Evolutionary conservation across 176 grass and related monocot genomes (phyloP).

Genomic region (Triticum timopheevii): DNA sequence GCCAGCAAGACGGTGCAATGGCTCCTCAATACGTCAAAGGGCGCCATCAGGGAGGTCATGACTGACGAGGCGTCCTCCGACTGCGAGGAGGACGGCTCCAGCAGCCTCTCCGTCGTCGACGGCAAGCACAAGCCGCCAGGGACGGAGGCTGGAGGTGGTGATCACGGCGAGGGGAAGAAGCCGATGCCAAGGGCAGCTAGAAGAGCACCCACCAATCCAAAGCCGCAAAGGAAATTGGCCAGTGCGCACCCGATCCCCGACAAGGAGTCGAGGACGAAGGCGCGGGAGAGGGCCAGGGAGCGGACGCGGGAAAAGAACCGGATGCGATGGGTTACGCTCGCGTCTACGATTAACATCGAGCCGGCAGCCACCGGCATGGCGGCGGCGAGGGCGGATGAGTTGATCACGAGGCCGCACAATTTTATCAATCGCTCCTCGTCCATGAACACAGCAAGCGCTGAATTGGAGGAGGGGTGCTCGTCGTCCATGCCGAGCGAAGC

Average conservation of each 20-base stretch:
- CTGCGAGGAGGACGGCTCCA: conserved; percentile 63
- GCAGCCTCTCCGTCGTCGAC: conserved; percentile 60
- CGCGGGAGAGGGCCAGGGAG: conserved; percentile 85
- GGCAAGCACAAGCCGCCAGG: conserved; percentile 35
- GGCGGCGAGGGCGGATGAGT: conserved; percentile 2
- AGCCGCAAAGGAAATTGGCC: conserved; percentile 37
- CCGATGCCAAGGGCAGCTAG: conserved; percentile 18
- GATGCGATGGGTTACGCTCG: conserved; percentile 54
- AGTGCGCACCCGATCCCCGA: conserved; percentile 46
- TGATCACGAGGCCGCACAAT: conserved; percentile 17
- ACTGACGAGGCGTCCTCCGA: conserved; percentile 49
- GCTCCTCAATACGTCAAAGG: conserved; percentile 78
- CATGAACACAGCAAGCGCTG: conserved; percentile 36
- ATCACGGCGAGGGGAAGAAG: conserved; percentile 44
- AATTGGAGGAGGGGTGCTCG: conserved; percentile 61
- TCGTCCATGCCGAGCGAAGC: conserved; percentile 40
- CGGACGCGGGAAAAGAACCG: conserved; percentile 81
- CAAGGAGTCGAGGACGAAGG: conserved; percentile 74
- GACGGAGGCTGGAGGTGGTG: not conserved
- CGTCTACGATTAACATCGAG: conserved; percentile 56
- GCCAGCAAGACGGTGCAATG: conserved; percentile 97
- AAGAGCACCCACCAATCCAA: conserved; percentile 33
- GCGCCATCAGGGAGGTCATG: conserved; percentile 71
- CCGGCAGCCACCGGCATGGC: conserved; percentile 1
- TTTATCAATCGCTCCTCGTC: conserved; percentile 27